Base-by-base conservation (phyloP, 2,329 filamentous ascomycete species). In the Verticillium tricorpus region DNA sequence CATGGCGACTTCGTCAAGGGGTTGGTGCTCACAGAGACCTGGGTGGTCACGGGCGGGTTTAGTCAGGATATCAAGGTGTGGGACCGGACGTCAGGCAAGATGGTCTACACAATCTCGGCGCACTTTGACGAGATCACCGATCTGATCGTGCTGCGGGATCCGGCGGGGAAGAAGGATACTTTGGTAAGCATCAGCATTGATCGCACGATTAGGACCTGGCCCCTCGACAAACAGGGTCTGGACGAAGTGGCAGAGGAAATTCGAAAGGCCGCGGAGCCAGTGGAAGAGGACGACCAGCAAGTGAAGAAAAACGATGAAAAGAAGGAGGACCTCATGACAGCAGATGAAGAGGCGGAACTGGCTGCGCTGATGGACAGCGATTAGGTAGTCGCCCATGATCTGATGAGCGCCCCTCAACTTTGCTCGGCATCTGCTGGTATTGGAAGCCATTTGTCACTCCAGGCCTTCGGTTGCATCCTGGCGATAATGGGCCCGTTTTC, bases 41-140 rank as follows among this genome's bases (percentile, higher is more conserved):
- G 91, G 88, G 86, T 95, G 14, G 77, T 96, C 52, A 97, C 95
- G 1, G 93, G 90, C 1, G 96, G 95, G 62, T 83, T 95, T 67
- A 92, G 97, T 70, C 95, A 99, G 76, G 87, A 97, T 69, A 82
- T 99, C 62, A 90, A 96, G 69, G 84, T 98, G 9, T 99, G 94
- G 94, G 90, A 97, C 73, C 78, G 84, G 56, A 72, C 86, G 64
- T 89, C 86, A 9, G 92, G 91, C 5, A 87, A 89, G 72, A 78
- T 96, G 35, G 84, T 89, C 70, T 90, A 90, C 73, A 84, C 84
- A 8, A 88, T 94, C 64, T 83, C 86, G 40, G 95, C 95, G 0
- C 95, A 99, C 77, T 98, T 87, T 71, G 93, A 99, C 71, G 95
- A 98, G 74, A 89, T 99, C 15, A 97, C 92, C 1, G 92, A 89